Evolutionary conservation across 805 yeast genomes (phyloP).

Genomic region (Saturnispora bothae): DNA sequence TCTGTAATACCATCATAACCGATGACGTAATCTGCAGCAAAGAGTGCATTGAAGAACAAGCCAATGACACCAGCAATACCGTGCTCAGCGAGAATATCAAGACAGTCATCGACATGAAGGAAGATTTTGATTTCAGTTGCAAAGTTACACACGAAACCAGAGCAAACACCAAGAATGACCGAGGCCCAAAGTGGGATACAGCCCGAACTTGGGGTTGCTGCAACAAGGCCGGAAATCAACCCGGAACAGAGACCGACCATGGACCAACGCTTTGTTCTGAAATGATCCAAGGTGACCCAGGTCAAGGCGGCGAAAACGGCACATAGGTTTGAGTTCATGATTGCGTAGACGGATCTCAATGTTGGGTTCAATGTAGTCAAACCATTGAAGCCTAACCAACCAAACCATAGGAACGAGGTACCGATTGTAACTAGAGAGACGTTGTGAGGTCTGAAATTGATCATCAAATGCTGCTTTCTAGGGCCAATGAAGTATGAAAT

Average conservation of each 20-base stretch:
- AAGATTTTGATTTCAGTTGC: constrained; percentile 80
- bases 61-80: constrained; percentile 94
- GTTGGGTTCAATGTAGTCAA: constrained; percentile 79
- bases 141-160: constrained; percentile 82
- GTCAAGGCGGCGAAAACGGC: constrained; percentile 87
- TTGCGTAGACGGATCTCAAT: constrained; percentile 75
- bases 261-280: constrained; percentile 84
- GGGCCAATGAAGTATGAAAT: constrained; percentile 73
- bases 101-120: constrained; percentile 76
- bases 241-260: constrained; percentile 95
- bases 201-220: constrained; percentile 95
- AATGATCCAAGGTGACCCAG: constrained; percentile 85
- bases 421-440: constrained; percentile 87
- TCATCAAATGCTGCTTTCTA: constrained; percentile 63
- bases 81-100: constrained; percentile 98
- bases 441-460: constrained; percentile 90
- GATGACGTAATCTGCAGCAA: constrained; percentile 78
- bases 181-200: constrained; percentile 88
- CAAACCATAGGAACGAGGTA: constrained; percentile 79
- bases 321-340: constrained; percentile 82
- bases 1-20: constrained; percentile 83
- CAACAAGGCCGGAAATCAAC: constrained; percentile 88
- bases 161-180: constrained; percentile 66
- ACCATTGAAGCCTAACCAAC: constrained; percentile 95
- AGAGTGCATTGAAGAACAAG: constrained; percentile 75